These are phyloP conservation scores for Eucommia ulmoides DNA, from an alignment of 257 asterid species.

Conservation along the genomic window DNA sequence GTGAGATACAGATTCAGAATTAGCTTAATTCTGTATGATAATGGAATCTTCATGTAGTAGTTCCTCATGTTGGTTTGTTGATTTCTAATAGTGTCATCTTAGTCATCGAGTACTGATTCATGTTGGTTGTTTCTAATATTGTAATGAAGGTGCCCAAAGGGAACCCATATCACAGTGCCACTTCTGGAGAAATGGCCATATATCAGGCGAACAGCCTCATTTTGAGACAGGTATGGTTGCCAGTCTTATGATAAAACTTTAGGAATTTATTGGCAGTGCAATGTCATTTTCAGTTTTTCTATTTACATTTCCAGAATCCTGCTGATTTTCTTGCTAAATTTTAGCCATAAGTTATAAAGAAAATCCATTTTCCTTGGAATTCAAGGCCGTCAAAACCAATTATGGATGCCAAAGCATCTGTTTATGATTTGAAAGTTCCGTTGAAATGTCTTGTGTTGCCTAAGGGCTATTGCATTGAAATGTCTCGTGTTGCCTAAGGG, in stretches of 20 bases:
- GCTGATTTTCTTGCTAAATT: neutral
- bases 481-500: neutral
- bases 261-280: neutral
- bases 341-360: neutral
- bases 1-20: too few relatives aligned
- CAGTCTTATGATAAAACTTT: neutral
- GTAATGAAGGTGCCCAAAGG: constrained; percentile 75
- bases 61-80: too few relatives aligned
- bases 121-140: too few relatives aligned
- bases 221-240: constrained; percentile 53
- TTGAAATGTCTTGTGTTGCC: too few relatives aligned
- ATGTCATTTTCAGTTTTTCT: neutral
- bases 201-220: constrained; percentile 81
- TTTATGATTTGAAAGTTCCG: too few relatives aligned
- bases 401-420: neutral
- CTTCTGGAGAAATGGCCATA: constrained; percentile 98
- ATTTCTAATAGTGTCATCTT: too few relatives aligned
- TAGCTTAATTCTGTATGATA: too few relatives aligned
- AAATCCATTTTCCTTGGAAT: neutral
- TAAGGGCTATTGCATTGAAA: neutral
- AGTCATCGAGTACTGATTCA: too few relatives aligned
- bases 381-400: neutral
- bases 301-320: neutral
- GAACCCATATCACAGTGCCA: constrained; percentile 98
- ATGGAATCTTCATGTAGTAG: too few relatives aligned